phyloP scores from a whole-genome alignment of 1,139 yeast genomes.

The Scheffersomyces insectosa region DNA sequence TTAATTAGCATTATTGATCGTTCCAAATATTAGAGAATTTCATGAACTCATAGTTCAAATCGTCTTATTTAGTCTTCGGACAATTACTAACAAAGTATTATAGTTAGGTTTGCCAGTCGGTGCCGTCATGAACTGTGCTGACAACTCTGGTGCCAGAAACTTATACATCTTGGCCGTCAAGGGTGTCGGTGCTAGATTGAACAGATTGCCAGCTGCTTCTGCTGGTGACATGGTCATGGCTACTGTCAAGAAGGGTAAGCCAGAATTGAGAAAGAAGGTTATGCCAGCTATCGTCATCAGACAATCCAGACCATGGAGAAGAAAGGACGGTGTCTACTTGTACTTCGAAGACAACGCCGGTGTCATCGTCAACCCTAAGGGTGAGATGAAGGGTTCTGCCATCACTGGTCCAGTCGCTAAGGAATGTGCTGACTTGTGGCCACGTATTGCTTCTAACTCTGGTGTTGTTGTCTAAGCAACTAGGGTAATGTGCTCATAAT shows the following conservation, averaged over 20 bases:
- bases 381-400: slow-evolving; percentile 99
- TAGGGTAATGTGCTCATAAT: not conserved
- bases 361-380: slow-evolving; percentile 99
- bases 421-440: slow-evolving; percentile 99
- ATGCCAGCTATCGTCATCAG: slow-evolving; percentile 99
- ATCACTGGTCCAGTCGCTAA: slow-evolving; percentile 99
- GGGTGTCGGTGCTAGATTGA: slow-evolving; percentile 99
- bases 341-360: slow-evolving; percentile 99
- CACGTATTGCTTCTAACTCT: slow-evolving; percentile 99
- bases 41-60: no score
- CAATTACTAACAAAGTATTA: slow-evolving; percentile 28
- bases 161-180: slow-evolving; percentile 98
- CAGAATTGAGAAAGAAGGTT: slow-evolving; percentile 99
- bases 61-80: not conserved
- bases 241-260: slow-evolving; percentile 99
- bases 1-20: no score
- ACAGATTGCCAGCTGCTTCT: slow-evolving; percentile 99
- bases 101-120: slow-evolving; percentile 99
- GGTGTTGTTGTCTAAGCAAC: slow-evolving; percentile 93
- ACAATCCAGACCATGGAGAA: slow-evolving; percentile 99
- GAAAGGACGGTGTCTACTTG: slow-evolving; percentile 99
- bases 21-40: no score
- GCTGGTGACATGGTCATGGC: slow-evolving; percentile 99
- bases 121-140: slow-evolving; percentile 99
- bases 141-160: slow-evolving; percentile 99